These are phyloP conservation scores for Penicillium sp. DNA, from an alignment of 2,329 filamentous ascomycete species.

Conservation along the genomic window DNA sequence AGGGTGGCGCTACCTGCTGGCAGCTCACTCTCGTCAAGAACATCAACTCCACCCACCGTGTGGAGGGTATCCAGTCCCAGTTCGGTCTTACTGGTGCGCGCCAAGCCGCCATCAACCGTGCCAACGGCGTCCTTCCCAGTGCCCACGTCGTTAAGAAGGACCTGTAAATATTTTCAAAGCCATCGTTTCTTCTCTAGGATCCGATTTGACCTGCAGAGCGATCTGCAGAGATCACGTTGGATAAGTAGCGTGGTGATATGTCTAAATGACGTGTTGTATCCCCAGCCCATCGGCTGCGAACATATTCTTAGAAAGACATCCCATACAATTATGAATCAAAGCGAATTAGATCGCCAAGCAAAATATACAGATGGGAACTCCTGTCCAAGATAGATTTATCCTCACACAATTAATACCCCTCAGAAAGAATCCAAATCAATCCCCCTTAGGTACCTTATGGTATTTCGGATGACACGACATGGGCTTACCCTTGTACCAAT, in stretches of 20 bases:
- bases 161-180: conserved; percentile 17
- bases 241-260: not conserved
- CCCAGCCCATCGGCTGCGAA: not conserved
- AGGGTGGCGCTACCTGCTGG: conserved; percentile 83
- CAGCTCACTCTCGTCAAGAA: conserved; percentile 89
- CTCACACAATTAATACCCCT: too few species aligned
- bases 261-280: not conserved
- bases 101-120: conserved; percentile 45
- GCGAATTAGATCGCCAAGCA: conserved; percentile 8
- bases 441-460: not conserved
- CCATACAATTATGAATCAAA: conserved; percentile 17
- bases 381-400: too few species aligned
- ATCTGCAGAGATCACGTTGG: not conserved
- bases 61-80: conserved; percentile 73
- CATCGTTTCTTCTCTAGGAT: not conserved
- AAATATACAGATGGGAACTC: conserved; percentile 1
- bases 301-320: conserved; percentile 5
- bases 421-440: too few species aligned
- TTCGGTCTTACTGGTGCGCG: conserved; percentile 71
- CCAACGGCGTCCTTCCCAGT: conserved; percentile 40
- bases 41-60: conserved; percentile 81
- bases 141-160: conserved; percentile 40
- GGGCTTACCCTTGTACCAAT: not conserved
- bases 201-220: too few species aligned
- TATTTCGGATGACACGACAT: not conserved